Base-by-base conservation (phyloP, 495 filamentous ascomycete genomes). In the Thermothielavioides terrestris region DNA sequence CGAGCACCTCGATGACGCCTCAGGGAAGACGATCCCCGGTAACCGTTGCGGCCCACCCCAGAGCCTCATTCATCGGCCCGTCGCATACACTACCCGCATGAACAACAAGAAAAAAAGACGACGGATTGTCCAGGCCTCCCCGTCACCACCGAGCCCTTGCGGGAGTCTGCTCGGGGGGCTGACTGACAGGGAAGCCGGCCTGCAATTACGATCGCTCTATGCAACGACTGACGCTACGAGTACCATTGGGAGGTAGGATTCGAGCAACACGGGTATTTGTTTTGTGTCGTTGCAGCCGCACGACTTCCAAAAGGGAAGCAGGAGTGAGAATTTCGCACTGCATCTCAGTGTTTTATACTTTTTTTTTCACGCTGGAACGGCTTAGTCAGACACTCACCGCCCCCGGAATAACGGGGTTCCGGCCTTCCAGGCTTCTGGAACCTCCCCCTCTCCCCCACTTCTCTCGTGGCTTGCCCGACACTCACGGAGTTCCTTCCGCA, bases 221-320 rank as follows among this genome's bases (percentile, higher is more conserved):
- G 65, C 65, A 65, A 69, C 64, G 58, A 69, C 65, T 72, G 70
- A 73, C 71, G 65, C 72, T 64, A 54, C 57, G 51, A 57, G 53
- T 67, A 46, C 67, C 67, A 70, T 64, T 41, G 58, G 63, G 63
- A 59, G 50, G 48, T 37, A 45, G 70, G 63, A 68, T 55, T 50
- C 58, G 62, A 70, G 71, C 71, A 74, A 74, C 68, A 71, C 71
- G 66, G 71, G 69, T 57, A 67, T 64, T 65, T 61, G 58, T 61
- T 54, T 52, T 48, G 46, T 61, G 65, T 69, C 57, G 64, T 70
- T 65, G 68, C 55, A 55, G 58, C 60, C 61, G 62, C 63, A 65
- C 61, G 50, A 57, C 57, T 58, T 56, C 42, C 47, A 54, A 58
- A 49, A 54, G 57, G 53, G 37, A 1, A 53, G 60, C 48, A 52